A percentile compares a stretch with the other conserved stretches of the same genome.
Conservation (phyloP, 2,329 filamentous ascomycete species). For the Colletotrichum paranaense region DNA sequence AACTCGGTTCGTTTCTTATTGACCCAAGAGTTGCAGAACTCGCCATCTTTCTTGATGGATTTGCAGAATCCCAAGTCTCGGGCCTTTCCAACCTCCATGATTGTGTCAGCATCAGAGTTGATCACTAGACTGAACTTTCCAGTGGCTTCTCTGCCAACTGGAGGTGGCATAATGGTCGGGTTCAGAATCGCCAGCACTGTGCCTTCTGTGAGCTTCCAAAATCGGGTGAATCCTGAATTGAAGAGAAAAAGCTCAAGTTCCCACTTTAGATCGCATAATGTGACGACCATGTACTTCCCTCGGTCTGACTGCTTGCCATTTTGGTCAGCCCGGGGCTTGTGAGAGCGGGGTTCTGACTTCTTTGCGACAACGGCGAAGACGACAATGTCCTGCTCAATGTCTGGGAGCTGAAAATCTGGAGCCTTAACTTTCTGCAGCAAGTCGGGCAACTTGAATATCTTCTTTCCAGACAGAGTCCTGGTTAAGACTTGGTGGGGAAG, state of each 20-base stretch:
- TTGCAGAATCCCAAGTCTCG: constrained; percentile 92
- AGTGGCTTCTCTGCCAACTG: constrained; percentile 78
- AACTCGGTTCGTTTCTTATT: constrained; percentile 89
- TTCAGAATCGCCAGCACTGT: constrained; percentile 94
- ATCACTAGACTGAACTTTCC: constrained; percentile 89
- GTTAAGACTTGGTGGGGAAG: constrained; percentile 85
- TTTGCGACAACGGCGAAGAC: constrained; percentile 88
- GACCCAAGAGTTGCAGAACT: constrained; percentile 84
- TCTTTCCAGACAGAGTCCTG: constrained; percentile 82
- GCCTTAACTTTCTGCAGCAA: constrained; percentile 84
- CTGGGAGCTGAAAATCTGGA: constrained; percentile 84
- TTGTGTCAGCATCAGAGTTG: constrained; percentile 85
- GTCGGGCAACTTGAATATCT: constrained; percentile 81
- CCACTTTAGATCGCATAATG: constrained; percentile 88
- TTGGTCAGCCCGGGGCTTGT: constrained; percentile 58
- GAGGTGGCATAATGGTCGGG: constrained; percentile 89
- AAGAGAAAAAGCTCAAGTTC: constrained; percentile 95
- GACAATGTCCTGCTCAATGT: constrained; percentile 88
- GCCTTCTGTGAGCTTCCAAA: constrained; percentile 94
- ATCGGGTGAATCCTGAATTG: constrained; percentile 87
- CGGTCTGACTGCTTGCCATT: constrained; percentile 64
- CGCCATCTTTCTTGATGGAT: constrained; percentile 84
- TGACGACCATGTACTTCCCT: constrained; percentile 94
- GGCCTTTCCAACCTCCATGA: constrained; percentile 88
- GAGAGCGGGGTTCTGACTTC: constrained; percentile 82